Evolutionary conservation across 768 basidiomycete species (phyloP).

Genomic region (Phaeotremella fagi): DNA sequence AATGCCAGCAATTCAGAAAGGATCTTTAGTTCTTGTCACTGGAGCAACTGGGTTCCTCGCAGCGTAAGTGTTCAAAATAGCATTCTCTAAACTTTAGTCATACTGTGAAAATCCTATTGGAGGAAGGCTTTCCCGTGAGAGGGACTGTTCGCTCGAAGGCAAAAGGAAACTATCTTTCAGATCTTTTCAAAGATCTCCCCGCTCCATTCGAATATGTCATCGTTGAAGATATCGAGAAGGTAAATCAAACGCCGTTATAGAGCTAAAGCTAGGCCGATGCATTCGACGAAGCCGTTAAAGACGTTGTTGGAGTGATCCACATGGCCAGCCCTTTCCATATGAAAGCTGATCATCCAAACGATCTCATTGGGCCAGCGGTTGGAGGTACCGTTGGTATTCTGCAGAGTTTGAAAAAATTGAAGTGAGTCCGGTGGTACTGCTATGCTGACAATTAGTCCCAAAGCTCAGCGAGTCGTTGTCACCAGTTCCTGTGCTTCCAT

Average conservation of each 20-base stretch:
- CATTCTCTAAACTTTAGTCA: background rate
- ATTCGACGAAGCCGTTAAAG: constrained; percentile 71
- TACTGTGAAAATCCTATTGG: background rate
- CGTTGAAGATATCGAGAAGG: constrained; percentile 2
- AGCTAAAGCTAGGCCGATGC: constrained; percentile 50
- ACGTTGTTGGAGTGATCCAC: constrained; percentile 59
- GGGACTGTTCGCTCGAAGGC: constrained; percentile 5
- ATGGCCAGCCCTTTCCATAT: constrained; percentile 10
- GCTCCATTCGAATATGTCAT: constrained; percentile 4
- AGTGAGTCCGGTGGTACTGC: constrained; percentile 43
- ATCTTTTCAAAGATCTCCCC: background rate
- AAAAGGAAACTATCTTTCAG: constrained; percentile 7
- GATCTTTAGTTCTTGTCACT: constrained; percentile 3
- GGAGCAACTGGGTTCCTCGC: constrained; percentile 7
- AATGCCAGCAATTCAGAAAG: constrained; percentile 4
- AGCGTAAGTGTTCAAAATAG: background rate
- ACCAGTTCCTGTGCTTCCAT: too few relatives aligned
- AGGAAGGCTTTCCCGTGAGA: constrained; percentile 1
- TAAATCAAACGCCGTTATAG: background rate
- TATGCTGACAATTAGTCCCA: background rate
- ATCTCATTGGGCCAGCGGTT: constrained; percentile 65
- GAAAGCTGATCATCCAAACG: constrained; percentile 16
- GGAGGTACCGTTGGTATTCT: constrained; percentile 63
- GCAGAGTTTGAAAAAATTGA: constrained; percentile 56
- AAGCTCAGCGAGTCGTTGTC: background rate